A percentile compares a stretch with the other conserved stretches of the same genome.
These are phyloP conservation scores for Globisporangium viniferum DNA, from an alignment of 352 stramenopile genomes.

Conservation along the genomic window DNA sequence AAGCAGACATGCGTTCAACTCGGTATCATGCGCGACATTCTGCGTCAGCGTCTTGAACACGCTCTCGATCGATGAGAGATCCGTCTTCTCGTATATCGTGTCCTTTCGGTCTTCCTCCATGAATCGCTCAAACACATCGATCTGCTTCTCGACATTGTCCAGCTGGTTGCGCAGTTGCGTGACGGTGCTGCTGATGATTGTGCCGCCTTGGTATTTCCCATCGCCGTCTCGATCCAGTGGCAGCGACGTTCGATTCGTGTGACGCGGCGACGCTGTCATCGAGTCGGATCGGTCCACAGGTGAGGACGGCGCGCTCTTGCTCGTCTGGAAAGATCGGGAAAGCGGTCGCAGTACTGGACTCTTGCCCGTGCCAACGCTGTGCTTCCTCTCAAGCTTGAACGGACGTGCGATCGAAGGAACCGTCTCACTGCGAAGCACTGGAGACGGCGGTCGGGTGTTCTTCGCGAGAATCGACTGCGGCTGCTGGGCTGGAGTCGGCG, in stretches of 20 bases:
- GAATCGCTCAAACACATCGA: slow-evolving; percentile 86
- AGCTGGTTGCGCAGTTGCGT: slow-evolving; percentile 77
- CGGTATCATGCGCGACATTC: slow-evolving; percentile 52
- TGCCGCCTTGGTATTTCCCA: slow-evolving; percentile 26
- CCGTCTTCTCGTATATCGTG: slow-evolving; percentile 80
- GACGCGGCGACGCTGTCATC: slow-evolving; percentile 15
- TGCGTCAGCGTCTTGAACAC: slow-evolving; percentile 63
- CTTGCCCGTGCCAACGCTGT: slow-evolving; percentile 9
- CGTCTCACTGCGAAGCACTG: slow-evolving; percentile 13
- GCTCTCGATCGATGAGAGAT: slow-evolving; percentile 66
- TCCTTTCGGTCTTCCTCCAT: slow-evolving; percentile 87
- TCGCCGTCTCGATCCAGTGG: slow-evolving; percentile 15
- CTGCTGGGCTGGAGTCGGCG: background rate
- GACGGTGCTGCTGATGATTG: slow-evolving; percentile 67
- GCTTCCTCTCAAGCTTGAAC: slow-evolving; percentile 10
- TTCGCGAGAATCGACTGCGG: background rate
- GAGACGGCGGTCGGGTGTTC: slow-evolving; percentile 5
- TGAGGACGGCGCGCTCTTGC: slow-evolving; percentile 53
- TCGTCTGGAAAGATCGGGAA: slow-evolving; percentile 16
- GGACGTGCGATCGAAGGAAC: background rate
- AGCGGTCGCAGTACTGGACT: slow-evolving; percentile 14
- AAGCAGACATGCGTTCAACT: slow-evolving; percentile 67
- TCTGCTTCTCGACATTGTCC: slow-evolving; percentile 88
- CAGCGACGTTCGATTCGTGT: slow-evolving; percentile 17
- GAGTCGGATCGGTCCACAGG: slow-evolving; percentile 34